phyloP scores from a whole-genome alignment of 768 basidiomycete genomes.

The Rhizopogon salebrosus region DNA sequence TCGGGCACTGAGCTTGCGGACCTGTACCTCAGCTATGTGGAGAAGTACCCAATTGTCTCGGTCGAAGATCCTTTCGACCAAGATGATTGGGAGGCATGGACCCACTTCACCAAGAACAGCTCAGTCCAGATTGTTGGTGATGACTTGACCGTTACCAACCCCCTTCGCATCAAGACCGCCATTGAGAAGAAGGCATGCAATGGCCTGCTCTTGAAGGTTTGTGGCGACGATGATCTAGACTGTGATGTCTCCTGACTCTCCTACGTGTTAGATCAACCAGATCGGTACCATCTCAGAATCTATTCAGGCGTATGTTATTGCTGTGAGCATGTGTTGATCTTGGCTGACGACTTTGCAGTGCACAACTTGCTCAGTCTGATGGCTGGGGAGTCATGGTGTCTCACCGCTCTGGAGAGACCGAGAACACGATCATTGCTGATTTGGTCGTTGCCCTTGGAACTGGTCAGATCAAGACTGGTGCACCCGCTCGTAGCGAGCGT shows the following conservation, averaged over 20 bases:
- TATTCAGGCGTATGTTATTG: constrained; percentile 82
- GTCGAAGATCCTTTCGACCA: constrained; percentile 99
- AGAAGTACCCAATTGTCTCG: constrained; percentile 95
- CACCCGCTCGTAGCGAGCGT: constrained; percentile 93
- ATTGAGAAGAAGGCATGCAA: constrained; percentile 99
- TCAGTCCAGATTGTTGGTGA: constrained; percentile 92
- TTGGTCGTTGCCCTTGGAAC: constrained; percentile 88
- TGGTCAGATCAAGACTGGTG: constrained; percentile 98
- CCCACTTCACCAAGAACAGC: constrained; percentile 76
- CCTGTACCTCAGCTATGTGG: constrained; percentile 77
- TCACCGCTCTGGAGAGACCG: constrained; percentile 97
- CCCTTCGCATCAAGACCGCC: constrained; percentile 93
- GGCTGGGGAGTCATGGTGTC: constrained; percentile 99
- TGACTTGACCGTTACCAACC: constrained; percentile 98
- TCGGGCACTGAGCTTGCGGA: constrained; percentile 89
- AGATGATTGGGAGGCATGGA: constrained; percentile 99
- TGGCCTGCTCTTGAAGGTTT: constrained; percentile 90
- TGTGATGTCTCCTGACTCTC: constrained; percentile 1
- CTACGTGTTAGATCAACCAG: constrained; percentile 73
- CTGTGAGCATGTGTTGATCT: constrained; percentile 1
- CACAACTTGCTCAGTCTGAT: constrained; percentile 91
- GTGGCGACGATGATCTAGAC: not conserved
- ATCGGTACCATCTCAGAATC: constrained; percentile 99
- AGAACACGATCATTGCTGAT: constrained; percentile 95
- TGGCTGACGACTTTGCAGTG: constrained; percentile 39